Conservation (phyloP, 2,329 filamentous ascomycete species). For the Thielaviopsis ethacetica region DNA sequence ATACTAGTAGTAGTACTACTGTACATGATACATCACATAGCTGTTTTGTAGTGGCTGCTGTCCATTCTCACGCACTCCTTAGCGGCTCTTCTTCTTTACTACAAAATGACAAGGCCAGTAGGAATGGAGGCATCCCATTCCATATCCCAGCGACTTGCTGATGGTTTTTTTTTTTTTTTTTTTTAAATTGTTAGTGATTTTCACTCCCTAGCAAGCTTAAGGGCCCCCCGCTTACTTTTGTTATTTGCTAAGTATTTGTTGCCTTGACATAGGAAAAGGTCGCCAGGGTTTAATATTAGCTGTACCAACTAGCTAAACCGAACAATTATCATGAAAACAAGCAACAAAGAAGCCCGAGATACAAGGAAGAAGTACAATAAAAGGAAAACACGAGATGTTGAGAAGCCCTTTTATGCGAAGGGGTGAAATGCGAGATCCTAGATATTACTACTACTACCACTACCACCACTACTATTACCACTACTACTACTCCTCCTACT, state of each 20-base stretch:
- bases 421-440: neutral
- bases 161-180: neutral
- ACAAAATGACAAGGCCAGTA: neutral
- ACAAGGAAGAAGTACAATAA: neutral
- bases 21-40: too few species aligned
- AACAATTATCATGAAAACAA: neutral
- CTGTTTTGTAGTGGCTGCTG: too few species aligned
- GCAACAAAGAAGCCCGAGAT: neutral
- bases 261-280: neutral
- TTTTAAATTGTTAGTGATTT: neutral
- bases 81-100: too few species aligned
- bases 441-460: too few species aligned
- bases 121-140: neutral
- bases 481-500: too few species aligned
- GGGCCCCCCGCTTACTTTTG: too few species aligned
- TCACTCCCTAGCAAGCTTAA: neutral
- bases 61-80: too few species aligned
- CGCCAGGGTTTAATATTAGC: neutral
- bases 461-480: too few species aligned
- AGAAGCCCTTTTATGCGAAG: neutral
- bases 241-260: neutral
- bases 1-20: too few species aligned
- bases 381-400: neutral
- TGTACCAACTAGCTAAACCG: neutral
- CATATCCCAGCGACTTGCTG: neutral